A percentile compares a stretch with the other conserved stretches of the same genome.
Evolutionary conservation across 495 filamentous ascomycete genomes (phyloP).

Genomic region (Trichocladium antarcticum): DNA sequence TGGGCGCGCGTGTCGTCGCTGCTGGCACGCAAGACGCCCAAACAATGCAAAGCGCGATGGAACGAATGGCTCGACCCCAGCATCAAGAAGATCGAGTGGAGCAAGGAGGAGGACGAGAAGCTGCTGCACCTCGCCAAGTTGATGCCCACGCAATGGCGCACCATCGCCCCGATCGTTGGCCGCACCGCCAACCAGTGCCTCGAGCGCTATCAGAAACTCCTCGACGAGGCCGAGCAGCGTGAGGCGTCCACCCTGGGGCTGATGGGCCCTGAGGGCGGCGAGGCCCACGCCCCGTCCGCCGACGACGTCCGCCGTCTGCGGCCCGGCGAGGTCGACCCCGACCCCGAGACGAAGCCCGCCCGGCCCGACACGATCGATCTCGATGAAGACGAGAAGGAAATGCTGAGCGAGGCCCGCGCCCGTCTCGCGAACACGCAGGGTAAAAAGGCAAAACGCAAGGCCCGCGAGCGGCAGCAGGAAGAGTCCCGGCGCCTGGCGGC

Average conservation of each 20-base stretch:
- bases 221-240: slow-evolving; percentile 89
- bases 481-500: slow-evolving; percentile 82
- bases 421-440: slow-evolving; percentile 95
- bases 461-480: slow-evolving; percentile 87
- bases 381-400: slow-evolving; percentile 98
- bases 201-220: slow-evolving; percentile 89
- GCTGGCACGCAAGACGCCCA: slow-evolving; percentile 92
- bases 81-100: slow-evolving; percentile 98
- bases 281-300: slow-evolving; percentile 77
- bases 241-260: slow-evolving; percentile 74
- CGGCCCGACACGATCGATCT: slow-evolving; percentile 94
- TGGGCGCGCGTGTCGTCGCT: slow-evolving; percentile 98
- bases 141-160: slow-evolving; percentile 99
- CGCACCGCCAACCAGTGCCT: slow-evolving; percentile 93
- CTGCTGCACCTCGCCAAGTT: slow-evolving; percentile 90
- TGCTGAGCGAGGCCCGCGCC: slow-evolving; percentile 94
- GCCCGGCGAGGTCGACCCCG: slow-evolving; percentile 90
- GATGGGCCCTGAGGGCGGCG: slow-evolving; percentile 76
- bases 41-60: slow-evolving; percentile 98
- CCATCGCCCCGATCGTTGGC: slow-evolving; percentile 92
- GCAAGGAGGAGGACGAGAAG: slow-evolving; percentile 96
- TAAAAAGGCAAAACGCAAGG: slow-evolving; percentile 98
- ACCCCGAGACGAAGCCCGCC: slow-evolving; percentile 94
- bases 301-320: slow-evolving; percentile 85
- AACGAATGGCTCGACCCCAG: slow-evolving; percentile 95